A percentile compares a stretch with the other conserved stretches of the same genome.
phyloP scores from a whole-genome alignment of 495 filamentous ascomycete species.

The Penicillium maclennaniae region DNA sequence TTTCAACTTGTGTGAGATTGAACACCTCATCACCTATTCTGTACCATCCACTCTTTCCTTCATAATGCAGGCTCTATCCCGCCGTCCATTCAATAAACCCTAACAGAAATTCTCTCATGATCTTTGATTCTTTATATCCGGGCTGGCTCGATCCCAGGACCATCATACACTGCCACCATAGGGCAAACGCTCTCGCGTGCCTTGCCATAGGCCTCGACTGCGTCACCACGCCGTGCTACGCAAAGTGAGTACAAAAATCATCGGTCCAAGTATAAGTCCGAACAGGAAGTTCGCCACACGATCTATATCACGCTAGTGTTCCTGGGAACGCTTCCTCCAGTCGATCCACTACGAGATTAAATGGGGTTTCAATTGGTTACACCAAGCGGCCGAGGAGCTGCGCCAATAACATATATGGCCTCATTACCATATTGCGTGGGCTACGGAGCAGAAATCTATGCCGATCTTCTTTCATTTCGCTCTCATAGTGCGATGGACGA shows the following conservation, averaged over 20 bases:
- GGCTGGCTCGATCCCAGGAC: not conserved
- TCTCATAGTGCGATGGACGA: no score
- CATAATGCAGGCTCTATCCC: not conserved
- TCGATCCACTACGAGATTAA: not conserved
- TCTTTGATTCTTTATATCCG: not conserved
- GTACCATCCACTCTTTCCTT: not conserved
- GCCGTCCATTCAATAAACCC: not conserved
- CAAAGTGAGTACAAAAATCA: not conserved
- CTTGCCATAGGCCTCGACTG: not conserved
- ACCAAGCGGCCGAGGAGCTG: not conserved
- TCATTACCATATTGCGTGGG: not conserved
- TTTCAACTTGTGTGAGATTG: no score
- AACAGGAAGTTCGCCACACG: not conserved
- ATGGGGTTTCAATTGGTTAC: not conserved
- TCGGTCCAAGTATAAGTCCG: not conserved
- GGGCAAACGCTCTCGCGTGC: not conserved
- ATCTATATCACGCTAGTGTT: not conserved
- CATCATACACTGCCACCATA: not conserved
- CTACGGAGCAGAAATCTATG: no score
- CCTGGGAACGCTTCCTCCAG: not conserved
- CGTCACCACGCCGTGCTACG: not conserved
- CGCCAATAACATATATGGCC: not conserved
- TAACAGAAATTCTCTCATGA: not conserved
- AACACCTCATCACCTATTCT: not conserved
- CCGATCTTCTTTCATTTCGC: no score